Conservation (phyloP, 805 yeast species). For the Yamadazyma scolyti region DNA sequence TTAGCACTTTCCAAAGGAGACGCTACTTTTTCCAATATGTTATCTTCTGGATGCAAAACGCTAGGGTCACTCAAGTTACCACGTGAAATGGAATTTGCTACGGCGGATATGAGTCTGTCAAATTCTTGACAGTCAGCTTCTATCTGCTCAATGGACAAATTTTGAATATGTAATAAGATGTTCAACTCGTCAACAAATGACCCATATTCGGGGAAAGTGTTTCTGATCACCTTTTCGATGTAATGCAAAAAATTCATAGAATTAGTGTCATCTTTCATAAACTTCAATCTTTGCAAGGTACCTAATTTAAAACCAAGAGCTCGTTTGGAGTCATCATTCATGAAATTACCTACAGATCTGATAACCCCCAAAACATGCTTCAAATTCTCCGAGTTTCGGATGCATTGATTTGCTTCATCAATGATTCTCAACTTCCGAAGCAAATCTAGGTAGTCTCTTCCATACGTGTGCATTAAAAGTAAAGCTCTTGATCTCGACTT, state of each 20-base stretch:
- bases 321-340: conserved; percentile 91
- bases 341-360: conserved; percentile 88
- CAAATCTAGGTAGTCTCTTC: conserved; percentile 74
- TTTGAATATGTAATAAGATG: conserved; percentile 57
- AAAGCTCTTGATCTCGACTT: conserved; percentile 84
- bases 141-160: conserved; percentile 78
- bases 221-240: conserved; percentile 84
- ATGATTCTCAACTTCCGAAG: conserved; percentile 61
- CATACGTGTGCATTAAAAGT: conserved; percentile 62
- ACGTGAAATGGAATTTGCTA: conserved; percentile 66
- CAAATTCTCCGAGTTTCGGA: conserved; percentile 64
- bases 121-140: conserved; percentile 67
- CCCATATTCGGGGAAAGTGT: conserved; percentile 74
- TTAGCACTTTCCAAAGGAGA: conserved; percentile 75
- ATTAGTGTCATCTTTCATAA: conserved; percentile 86
- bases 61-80: conserved; percentile 84
- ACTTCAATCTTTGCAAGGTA: conserved; percentile 84
- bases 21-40: conserved; percentile 55
- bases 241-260: conserved; percentile 88
- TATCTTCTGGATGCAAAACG: conserved; percentile 80
- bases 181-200: conserved; percentile 70
- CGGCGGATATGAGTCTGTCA: conserved; percentile 59
- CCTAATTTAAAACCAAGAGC: conserved; percentile 90
- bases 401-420: conserved; percentile 68
- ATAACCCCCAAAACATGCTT: conserved; percentile 77